Base-by-base conservation (phyloP, 768 basidiomycete genomes). In the Phylloporus rhodoxanthus region DNA sequence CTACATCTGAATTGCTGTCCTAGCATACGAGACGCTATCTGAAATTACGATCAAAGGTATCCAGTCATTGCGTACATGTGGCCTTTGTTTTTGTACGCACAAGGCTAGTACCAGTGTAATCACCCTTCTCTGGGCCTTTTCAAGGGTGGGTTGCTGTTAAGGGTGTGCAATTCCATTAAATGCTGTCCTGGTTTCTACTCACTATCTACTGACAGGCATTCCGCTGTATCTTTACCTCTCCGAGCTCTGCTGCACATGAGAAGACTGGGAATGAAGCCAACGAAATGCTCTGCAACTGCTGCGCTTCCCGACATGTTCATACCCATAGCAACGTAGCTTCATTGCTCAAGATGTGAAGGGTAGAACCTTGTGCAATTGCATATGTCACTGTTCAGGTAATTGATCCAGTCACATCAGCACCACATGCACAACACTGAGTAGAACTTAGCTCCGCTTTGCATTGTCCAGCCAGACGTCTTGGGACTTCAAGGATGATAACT, bases 341-440 rank as follows among this genome's bases (percentile, higher is more conserved):
- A 2, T 32, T 57, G 13, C 8, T 56, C 10, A 43, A 40, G 14
- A 52, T 58, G 54, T 39, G 23, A 6, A 20, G 43, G 1, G 53
- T 62, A 14, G 47, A 60, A 3, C 63, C 62, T 2, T 43, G 57
- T 15, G 52, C 44, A 1, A 57, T 66, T 26, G 57, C 64, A n/a
- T 65, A 65, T 36, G 48, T 51, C 2, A 54, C 63, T 14, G 58
- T 63, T 4, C 62, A 66, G 44, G 64, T 65, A 43, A 43, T 30
- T 13, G 1, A 11, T 30, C n/a, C 7, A 37, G 51, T 10, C 14
- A 43, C 13, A 13, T 47, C 5, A 8, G 13, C 29, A 33, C n/a
- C 6, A 7, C 17, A 8, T 15, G 25, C 19, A 8, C 13, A n/a
- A 13, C 38, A 32, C 29, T 30, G 10, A 30, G 11, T 13, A n/a